phyloP scores from a whole-genome alignment of 2,329 filamentous ascomycete species.

The Claviceps sp. region DNA sequence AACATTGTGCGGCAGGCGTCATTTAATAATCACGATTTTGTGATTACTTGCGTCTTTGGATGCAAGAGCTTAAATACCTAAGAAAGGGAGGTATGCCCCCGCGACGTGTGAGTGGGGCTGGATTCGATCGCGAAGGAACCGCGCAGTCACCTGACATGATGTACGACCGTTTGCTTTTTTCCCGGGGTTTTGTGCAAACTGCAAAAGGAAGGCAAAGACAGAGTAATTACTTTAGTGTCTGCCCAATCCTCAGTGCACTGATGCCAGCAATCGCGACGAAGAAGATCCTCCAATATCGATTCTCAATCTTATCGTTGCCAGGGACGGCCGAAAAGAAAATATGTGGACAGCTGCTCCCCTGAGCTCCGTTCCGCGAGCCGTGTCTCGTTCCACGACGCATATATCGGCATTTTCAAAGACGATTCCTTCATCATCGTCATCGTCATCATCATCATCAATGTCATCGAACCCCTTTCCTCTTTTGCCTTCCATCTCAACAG shows the following conservation, averaged over 20 bases:
- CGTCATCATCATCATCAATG: not conserved
- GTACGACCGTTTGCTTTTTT: not conserved
- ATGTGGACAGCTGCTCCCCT: constrained; percentile 2
- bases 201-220: not conserved
- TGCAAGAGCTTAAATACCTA: too few relatives aligned
- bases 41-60: not conserved
- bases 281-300: not conserved
- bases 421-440: not conserved
- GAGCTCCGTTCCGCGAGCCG: constrained; percentile 7
- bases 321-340: not conserved
- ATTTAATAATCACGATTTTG: not conserved
- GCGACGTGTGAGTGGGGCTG: not conserved
- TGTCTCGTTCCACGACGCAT: constrained; percentile 8
- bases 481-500: not conserved
- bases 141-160: constrained; percentile 21
- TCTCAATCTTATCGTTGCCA: too few relatives aligned
- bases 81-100: too few relatives aligned
- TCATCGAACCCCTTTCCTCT: not conserved
- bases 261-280: not conserved
- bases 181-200: not conserved
- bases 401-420: constrained; percentile 2
- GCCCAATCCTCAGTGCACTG: not conserved
- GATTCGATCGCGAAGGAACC: constrained; percentile 15
- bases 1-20: constrained; percentile 28
- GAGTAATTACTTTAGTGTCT: not conserved